Base-by-base conservation (phyloP, 768 basidiomycete genomes). In the Leccinum rimulosum region DNA sequence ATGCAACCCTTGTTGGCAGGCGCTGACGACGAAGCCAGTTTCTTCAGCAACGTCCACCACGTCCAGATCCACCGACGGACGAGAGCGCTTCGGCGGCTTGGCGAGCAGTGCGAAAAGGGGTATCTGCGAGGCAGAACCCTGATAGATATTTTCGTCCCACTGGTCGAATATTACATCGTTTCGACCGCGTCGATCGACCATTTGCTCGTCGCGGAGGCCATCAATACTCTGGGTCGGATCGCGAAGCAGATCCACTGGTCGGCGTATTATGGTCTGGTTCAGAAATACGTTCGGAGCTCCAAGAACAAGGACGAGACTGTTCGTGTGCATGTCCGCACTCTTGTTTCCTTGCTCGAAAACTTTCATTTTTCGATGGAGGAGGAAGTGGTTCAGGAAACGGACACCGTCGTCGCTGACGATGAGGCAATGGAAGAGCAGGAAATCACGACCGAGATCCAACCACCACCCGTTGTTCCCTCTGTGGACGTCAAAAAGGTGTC, bases 41-140 rank as follows among this genome's bases (percentile, higher is more conserved):
- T 98, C 77, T 98, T 99, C 82, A 88, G 88, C 78, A 99, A 99
- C 73, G 85, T 98, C 51, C 84, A 89, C 55, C 97, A 99, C 69
- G 84, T 98, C 48, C 97, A 99, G 74, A 76, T 89, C 3, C 95
- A 98, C 72, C 85, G 95, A 62, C 86, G 96, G 25, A 86, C 87
- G 1, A 78, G 96, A 59, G 95, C 96, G 3, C 79, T 97, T 30
- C 84, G 91, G 14, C 81, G 93, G n/a, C 82, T 98, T 19, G 85
- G 84, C 6, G 94, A 95, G 54, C 81, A 86, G 56, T 88, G 87
- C 60, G 82, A 85, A 9, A 83, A 85, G 47, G 85, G 84, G 2
- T 76, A 76, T 31, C 66, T 98, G 36, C 78, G 85, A 38, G 89
- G 87, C 67, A 81, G 78, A 25, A 91, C 87, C 1, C 73, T 97